Evolutionary conservation across 257 asterid species (phyloP), one percentile per base, ranked within the genome.

Genomic region (Jacaranda copaia): DNA sequence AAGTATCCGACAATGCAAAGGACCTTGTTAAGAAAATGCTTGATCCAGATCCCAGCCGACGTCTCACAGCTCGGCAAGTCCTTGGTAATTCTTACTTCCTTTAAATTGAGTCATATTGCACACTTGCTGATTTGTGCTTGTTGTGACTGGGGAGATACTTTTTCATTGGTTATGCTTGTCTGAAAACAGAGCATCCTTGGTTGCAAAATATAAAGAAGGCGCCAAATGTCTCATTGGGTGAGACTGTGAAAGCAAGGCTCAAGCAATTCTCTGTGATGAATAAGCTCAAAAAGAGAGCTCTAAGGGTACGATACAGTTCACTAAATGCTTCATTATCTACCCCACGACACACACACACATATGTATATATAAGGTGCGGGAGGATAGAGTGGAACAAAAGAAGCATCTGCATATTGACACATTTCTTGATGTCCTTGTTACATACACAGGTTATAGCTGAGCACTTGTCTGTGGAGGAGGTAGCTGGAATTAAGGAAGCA

Each of bases 11-110:
- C 51, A 84, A 75, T 82, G 94, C 94, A 7, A 89, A 89, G 81
- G 92, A 89, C 78, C 93, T 89, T 10, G 86, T 89, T n/a, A 89
- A 86, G 86, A 89, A 89, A 84, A 91, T 91, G 96, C 94, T 91
- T 32, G 86, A 89, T 70, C 91, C 91, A 15, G 91, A 91, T 68
- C 90, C 94, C 38, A 81, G 43, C 51, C 82, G 42, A 38, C 89
- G 96, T 32, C 90, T 86, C 60, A 87, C 91, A 58, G 96, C 94
- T 77, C 89, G 80, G 70, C 87, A 89, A 85, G 96, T 91, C 76
- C 94, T 89, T 13, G 94, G 96, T 91, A 86, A 81, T 68, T 55
- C 59, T 73, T 67, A 18, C 18, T 69, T 42, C 7, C 59, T 48
- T 77, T 36, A 36, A 68, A 65, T 53, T 68, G 46, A 72, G 16